These are phyloP conservation scores for Inosperma sp. DNA, from an alignment of 768 basidiomycete genomes.

Conservation along the genomic window DNA sequence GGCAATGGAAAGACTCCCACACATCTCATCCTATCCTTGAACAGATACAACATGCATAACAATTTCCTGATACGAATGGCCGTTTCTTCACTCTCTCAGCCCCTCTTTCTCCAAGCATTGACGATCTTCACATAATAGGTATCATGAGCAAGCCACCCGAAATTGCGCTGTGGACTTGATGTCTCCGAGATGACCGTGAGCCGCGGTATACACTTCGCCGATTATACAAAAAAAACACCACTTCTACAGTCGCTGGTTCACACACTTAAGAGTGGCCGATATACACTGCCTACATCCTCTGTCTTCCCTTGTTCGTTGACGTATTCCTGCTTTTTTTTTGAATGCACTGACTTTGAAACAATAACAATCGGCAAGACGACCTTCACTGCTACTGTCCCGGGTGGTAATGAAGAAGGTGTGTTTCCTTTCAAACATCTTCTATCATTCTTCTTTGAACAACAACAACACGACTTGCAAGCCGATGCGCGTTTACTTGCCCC, in stretches of 20 bases:
- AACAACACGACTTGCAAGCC: not conserved
- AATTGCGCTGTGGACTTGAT: too few species aligned
- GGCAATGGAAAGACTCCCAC: too few species aligned
- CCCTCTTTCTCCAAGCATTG: too few species aligned
- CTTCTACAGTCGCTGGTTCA: not conserved
- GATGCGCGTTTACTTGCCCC: not conserved
- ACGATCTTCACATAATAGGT: too few species aligned
- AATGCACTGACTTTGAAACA: not conserved
- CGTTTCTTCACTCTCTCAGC: too few species aligned
- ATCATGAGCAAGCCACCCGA: too few species aligned
- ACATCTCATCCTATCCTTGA: too few species aligned
- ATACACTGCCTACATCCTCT: not conserved
- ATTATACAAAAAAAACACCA: too few species aligned
- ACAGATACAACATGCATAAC: too few species aligned
- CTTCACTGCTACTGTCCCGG: not conserved
- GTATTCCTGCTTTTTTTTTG: not conserved
- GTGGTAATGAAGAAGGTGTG: not conserved
- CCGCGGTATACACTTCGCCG: too few species aligned
- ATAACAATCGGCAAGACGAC: not conserved
- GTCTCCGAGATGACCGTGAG: too few species aligned
- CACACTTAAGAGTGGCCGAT: not conserved
- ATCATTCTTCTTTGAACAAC: not conserved
- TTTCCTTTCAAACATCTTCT: not conserved
- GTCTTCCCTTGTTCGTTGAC: not conserved
- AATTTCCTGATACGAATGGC: too few species aligned